A percentile compares a stretch with the other conserved stretches of the same genome.
Evolutionary conservation across 2,329 filamentous ascomycete species (phyloP).

Genomic region (Apiospora pterosperma): DNA sequence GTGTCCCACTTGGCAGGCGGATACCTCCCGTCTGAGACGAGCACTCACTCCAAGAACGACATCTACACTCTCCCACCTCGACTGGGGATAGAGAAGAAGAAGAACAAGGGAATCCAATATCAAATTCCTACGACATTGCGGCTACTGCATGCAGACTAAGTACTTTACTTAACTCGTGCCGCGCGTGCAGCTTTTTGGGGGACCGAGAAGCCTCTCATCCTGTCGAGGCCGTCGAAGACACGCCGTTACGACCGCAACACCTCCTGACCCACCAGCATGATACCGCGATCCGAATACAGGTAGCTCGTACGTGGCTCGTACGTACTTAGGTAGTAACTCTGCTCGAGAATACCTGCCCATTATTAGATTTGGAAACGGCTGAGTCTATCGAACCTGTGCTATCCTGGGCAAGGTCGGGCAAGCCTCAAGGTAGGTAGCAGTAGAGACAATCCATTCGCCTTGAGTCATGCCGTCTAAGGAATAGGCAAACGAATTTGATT

Average conservation of each 20-base stretch:
- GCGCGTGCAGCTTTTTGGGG: background rate
- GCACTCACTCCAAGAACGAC: background rate
- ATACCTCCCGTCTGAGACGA: conserved; percentile 1
- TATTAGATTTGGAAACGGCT: background rate
- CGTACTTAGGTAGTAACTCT: background rate
- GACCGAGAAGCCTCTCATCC: background rate
- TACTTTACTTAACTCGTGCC: background rate
- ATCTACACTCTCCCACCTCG: background rate
- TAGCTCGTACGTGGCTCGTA: too few species aligned
- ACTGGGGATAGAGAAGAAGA: background rate
- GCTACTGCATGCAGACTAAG: background rate
- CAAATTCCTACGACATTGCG: background rate
- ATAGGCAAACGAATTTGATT: background rate
- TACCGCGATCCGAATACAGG: background rate
- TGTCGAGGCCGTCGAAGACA: background rate
- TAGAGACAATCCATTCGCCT: background rate
- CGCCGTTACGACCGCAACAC: background rate
- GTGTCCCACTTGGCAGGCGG: background rate
- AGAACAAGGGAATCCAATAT: background rate
- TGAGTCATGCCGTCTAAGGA: background rate
- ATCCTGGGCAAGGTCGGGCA: background rate
- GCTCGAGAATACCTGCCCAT: background rate
- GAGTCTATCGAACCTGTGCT: background rate
- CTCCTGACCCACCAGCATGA: background rate
- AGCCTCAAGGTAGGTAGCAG: background rate